phyloP scores from a whole-genome alignment of 176 grass and related monocot genomes.

The Aegilops speltoides region DNA sequence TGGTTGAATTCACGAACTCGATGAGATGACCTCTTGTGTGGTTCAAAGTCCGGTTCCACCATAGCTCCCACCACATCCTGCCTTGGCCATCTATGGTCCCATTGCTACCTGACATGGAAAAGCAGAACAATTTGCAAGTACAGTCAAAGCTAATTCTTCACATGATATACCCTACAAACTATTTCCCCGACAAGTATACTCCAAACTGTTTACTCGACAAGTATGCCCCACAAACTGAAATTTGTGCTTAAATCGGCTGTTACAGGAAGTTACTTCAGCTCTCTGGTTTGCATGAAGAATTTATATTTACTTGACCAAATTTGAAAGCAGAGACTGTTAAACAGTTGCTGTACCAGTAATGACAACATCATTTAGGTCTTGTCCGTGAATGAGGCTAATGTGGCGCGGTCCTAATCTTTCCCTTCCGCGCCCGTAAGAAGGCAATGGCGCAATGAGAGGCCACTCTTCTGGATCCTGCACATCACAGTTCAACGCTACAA shows the following conservation, averaged over 20 bases:
- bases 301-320: not conserved
- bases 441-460: slow-evolving; percentile 80
- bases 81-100: slow-evolving; percentile 93
- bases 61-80: slow-evolving; percentile 92
- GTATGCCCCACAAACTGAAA: not conserved
- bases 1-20: slow-evolving; percentile 71
- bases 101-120: slow-evolving; percentile 60
- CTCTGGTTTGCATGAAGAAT: not conserved
- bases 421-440: slow-evolving; percentile 84
- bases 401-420: slow-evolving; percentile 77
- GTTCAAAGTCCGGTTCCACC: slow-evolving; percentile 83
- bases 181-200: not conserved
- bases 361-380: slow-evolving; percentile 67
- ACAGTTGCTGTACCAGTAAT: slow-evolving; percentile 55
- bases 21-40: slow-evolving; percentile 88
- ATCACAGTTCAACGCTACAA: slow-evolving; percentile 3
- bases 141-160: slow-evolving; percentile 16
- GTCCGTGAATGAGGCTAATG: slow-evolving; percentile 87
- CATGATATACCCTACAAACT: not conserved
- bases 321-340: slow-evolving; percentile 13
- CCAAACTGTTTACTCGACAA: not conserved
- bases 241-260: not conserved
- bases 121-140: not conserved
- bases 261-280: not conserved
- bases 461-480: slow-evolving; percentile 76